These are phyloP conservation scores for Trypethelium eluteriae DNA, from an alignment of 495 filamentous ascomycete genomes.

Conservation along the genomic window DNA sequence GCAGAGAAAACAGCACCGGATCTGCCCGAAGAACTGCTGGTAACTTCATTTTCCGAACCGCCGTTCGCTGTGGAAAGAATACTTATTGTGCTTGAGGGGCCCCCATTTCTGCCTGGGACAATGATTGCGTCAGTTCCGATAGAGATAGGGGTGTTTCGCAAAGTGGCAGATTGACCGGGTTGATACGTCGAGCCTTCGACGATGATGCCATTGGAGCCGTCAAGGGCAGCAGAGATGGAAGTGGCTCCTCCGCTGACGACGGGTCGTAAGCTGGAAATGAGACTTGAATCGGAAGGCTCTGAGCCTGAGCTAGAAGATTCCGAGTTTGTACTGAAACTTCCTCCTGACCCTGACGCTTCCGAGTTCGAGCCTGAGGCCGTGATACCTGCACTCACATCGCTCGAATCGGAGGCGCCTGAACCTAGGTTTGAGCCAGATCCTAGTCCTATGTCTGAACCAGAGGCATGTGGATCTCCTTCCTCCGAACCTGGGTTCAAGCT, in stretches of 20 bases:
- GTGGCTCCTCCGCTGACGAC: background rate
- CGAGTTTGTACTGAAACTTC: too few species aligned
- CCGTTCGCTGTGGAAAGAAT: background rate
- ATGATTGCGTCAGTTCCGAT: background rate
- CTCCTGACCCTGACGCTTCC: too few species aligned
- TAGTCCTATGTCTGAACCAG: background rate
- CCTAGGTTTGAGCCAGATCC: background rate
- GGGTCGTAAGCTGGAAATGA: background rate
- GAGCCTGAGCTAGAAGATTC: background rate
- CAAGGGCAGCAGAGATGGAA: background rate
- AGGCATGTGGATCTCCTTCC: background rate
- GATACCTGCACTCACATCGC: too few species aligned
- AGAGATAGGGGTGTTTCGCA: constrained; percentile 1
- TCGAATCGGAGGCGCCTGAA: background rate
- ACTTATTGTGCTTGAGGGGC: background rate
- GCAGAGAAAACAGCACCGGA: background rate
- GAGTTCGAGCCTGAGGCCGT: too few species aligned
- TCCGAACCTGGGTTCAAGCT: background rate
- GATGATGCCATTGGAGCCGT: background rate
- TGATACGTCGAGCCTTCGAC: background rate
- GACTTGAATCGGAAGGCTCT: background rate
- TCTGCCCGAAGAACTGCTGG: background rate
- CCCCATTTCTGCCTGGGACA: background rate
- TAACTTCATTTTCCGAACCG: background rate
- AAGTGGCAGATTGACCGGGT: background rate